These are phyloP conservation scores for Talaromyces verruculosus DNA, from an alignment of 2,329 filamentous ascomycete species.

Conservation along the genomic window DNA sequence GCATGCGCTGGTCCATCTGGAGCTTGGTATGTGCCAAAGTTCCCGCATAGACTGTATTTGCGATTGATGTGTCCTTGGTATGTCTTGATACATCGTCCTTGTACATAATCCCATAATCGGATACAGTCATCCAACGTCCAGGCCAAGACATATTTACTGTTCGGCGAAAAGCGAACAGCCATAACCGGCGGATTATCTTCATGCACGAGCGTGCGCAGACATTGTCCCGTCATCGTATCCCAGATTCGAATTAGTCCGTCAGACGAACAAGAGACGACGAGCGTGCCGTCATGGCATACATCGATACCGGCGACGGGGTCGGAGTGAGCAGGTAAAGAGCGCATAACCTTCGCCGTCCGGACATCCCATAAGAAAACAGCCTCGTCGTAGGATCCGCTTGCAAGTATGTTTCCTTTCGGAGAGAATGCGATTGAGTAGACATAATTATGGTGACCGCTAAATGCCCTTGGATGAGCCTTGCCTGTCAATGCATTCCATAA, in stretches of 20 bases:
- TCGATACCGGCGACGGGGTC: slow-evolving; percentile 93
- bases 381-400: slow-evolving; percentile 93
- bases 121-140: slow-evolving; percentile 89
- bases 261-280: slow-evolving; percentile 87
- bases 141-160: slow-evolving; percentile 88
- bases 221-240: slow-evolving; percentile 95
- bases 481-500: slow-evolving; percentile 75
- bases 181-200: slow-evolving; percentile 92
- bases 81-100: slow-evolving; percentile 89
- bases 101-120: slow-evolving; percentile 91
- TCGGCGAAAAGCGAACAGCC: slow-evolving; percentile 87
- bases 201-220: slow-evolving; percentile 88
- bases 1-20: slow-evolving; percentile 41
- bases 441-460: slow-evolving; percentile 93
- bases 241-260: slow-evolving; percentile 92
- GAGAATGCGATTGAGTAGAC: slow-evolving; percentile 92
- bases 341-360: slow-evolving; percentile 80
- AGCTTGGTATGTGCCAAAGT: slow-evolving; percentile 68
- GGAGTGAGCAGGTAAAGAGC: slow-evolving; percentile 86
- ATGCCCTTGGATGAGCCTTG: slow-evolving; percentile 58
- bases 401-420: slow-evolving; percentile 97
- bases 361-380: slow-evolving; percentile 98
- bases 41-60: slow-evolving; percentile 79
- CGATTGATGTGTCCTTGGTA: slow-evolving; percentile 90
- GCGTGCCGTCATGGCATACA: slow-evolving; percentile 85